Percentiles rank a stretch among this genome's conserved stretches.
These are phyloP conservation scores for Puccinellia tenuiflora DNA, from an alignment of 176 grass and related monocot species.

Conservation along the genomic window DNA sequence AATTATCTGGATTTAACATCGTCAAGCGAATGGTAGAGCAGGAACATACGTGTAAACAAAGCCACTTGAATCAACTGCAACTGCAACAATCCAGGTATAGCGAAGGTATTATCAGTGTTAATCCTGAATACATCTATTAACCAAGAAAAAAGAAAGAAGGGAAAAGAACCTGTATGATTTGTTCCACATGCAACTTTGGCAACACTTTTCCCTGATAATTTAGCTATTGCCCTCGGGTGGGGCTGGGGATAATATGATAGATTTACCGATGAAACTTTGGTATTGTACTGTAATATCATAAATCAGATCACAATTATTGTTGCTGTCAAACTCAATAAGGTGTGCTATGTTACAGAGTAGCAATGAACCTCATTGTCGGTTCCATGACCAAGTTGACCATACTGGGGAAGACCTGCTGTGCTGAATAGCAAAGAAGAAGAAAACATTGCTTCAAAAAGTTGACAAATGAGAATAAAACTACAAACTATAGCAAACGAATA, in stretches of 20 bases:
- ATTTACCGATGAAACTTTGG: conserved; percentile 71
- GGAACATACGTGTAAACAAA: conserved; percentile 98
- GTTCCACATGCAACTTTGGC: conserved; percentile 93
- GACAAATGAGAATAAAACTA: background rate
- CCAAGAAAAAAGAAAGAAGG: conserved; percentile 3
- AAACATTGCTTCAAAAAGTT: conserved; percentile 40
- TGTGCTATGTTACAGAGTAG: background rate
- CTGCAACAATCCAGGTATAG: conserved; percentile 46
- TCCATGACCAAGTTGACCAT: conserved; percentile 94
- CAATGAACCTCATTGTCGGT: conserved; percentile 75
- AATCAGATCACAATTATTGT: conserved; percentile 18
- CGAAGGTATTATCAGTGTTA: conserved; percentile 19
- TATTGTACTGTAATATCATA: conserved; percentile 71
- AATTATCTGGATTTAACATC: background rate
- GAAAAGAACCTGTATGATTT: conserved; percentile 87
- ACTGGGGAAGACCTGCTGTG: conserved; percentile 85
- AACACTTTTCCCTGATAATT: conserved; percentile 76
- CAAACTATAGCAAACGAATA: conserved; percentile 26
- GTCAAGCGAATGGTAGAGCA: conserved; percentile 3
- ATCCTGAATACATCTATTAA: background rate
- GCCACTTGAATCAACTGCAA: conserved; percentile 92
- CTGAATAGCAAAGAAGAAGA: conserved; percentile 56
- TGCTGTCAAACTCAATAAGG: background rate
- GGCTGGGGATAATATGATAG: conserved; percentile 84
- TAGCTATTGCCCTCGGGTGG: conserved; percentile 60